Base-by-base conservation (phyloP, 257 asterid species). In the Capsicum pubescens region DNA sequence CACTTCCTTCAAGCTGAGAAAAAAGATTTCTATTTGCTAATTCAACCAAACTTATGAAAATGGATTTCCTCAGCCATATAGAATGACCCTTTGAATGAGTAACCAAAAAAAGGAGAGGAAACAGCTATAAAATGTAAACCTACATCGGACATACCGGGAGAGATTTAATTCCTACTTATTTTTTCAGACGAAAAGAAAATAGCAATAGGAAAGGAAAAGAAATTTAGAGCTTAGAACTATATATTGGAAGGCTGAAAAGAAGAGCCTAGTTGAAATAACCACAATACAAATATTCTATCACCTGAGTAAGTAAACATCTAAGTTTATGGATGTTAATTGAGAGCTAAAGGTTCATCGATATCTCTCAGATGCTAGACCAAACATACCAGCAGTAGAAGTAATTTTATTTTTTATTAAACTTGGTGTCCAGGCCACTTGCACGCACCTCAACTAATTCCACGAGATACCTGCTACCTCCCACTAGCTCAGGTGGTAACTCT, bases 21-120 rank as follows among this genome's bases (percentile, higher is more conserved):
- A 19, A 59, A 61, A 11, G 39, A 72, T 7, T 50, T 21, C 60
- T 19, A 13, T 21, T 32, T 12, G 81, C 36, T 12, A 50, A 48
- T 52, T 72, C 80, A 48, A 72, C 80, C 80, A 72, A 72, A 48
- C 19, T 72, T 72, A 11, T 54, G 19, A 72, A 48, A 48, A 72
- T 72, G 80, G 60, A 72, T 50, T 48, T 72, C 80, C 80, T 48
- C 7, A 13, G 44, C 42, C 44, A 19, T 19, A 48, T 72, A 48
- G 80, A 48, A 72, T 72, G 60, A 72, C 59, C 80, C n/a, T 69
- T 69, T 39, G 78, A 39, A 39, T 8, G 7, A 68, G 46, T 15
- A 68, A 14, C 26, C 8, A 58, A 17, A n/a, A 60, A 64, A 64
- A 64, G 11, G 46, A 35, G 19, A 66, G 19, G 13, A 35, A 67